Conservation (phyloP, 176 grass and related monocot species). For the Ensete ventricosum region DNA sequence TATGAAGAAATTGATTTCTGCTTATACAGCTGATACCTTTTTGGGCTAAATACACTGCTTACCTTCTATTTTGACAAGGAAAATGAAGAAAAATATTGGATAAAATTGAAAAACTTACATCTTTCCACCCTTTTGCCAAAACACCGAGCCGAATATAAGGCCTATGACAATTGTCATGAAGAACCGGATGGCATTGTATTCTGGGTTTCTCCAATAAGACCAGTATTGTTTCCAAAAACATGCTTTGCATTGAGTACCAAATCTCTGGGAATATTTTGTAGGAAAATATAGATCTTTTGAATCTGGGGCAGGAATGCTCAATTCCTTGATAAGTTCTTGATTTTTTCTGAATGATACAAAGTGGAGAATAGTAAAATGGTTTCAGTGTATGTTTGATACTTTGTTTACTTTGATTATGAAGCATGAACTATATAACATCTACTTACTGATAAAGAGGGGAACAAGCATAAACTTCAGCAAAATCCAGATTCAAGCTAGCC, state of each 20-base stretch:
- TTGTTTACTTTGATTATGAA: neutral
- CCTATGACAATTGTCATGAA: constrained; percentile 60
- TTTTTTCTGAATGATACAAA: constrained; percentile 25
- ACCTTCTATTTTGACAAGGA: neutral
- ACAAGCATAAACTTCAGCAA: constrained; percentile 70
- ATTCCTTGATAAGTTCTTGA: constrained; percentile 62
- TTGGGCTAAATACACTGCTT: neutral
- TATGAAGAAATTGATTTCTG: neutral
- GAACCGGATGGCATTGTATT: constrained; percentile 70
- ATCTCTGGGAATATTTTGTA: constrained; percentile 67
- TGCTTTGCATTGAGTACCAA: constrained; percentile 44
- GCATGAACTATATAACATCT: neutral
- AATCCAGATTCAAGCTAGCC: constrained; percentile 48
- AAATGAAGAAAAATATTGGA: neutral
- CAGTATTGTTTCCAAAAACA: constrained; percentile 76
- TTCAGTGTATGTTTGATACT: neutral
- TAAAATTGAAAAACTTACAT: constrained; percentile 30
- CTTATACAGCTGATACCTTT: neutral
- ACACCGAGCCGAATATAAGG: constrained; percentile 76
- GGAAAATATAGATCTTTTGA: constrained; percentile 67
- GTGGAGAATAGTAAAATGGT: neutral
- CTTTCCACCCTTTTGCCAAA: constrained; percentile 66
- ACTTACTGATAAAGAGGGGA: constrained; percentile 61
- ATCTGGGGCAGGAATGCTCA: constrained; percentile 42
- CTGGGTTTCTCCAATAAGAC: constrained; percentile 94